A percentile compares a stretch with the other conserved stretches of the same genome.
phyloP scores from a whole-genome alignment of 2,329 filamentous ascomycete species.

The Graphilbum ipis-grandicollis region DNA sequence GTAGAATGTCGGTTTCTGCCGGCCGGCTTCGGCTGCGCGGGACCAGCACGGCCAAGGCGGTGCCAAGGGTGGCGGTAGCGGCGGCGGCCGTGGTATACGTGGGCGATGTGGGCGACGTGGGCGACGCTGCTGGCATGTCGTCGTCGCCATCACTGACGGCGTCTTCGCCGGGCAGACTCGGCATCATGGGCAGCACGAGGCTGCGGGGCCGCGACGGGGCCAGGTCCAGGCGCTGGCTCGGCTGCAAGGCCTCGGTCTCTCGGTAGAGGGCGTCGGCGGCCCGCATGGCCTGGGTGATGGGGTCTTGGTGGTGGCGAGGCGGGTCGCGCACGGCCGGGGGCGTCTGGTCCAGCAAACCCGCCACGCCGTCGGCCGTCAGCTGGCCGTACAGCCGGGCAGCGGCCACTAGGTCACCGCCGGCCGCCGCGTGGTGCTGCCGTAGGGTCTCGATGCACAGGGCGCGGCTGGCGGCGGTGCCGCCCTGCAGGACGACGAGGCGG shows the following conservation, averaged over 20 bases:
- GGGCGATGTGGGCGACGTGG: no score
- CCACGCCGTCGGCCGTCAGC: slow-evolving; percentile 30
- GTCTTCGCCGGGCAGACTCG: not conserved
- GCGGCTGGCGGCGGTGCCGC: slow-evolving; percentile 37
- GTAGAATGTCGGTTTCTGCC: no score
- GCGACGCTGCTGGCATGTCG: no score
- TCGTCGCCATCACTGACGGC: not conserved
- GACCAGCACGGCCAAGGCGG: no score
- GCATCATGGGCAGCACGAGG: slow-evolving; percentile 26
- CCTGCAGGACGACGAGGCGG: slow-evolving; percentile 41
- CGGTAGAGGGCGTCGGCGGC: slow-evolving; percentile 40
- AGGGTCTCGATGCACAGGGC: slow-evolving; percentile 36
- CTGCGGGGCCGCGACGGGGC: slow-evolving; percentile 26
- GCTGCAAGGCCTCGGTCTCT: slow-evolving; percentile 36
- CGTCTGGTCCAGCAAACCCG: slow-evolving; percentile 14
- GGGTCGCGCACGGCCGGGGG: not conserved
- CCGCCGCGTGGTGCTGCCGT: slow-evolving; percentile 25
- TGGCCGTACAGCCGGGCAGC: slow-evolving; percentile 34
- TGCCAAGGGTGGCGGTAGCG: no score
- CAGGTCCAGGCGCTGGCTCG: slow-evolving; percentile 28
- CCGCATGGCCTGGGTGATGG: slow-evolving; percentile 36
- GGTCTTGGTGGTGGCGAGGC: slow-evolving; percentile 17
- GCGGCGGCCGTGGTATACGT: no score
- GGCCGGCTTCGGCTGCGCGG: no score
- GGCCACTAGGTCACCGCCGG: slow-evolving; percentile 26